These are phyloP conservation scores for Hymenoscyphus linearis DNA, from an alignment of 2,329 filamentous ascomycete genomes.

Conservation along the genomic window DNA sequence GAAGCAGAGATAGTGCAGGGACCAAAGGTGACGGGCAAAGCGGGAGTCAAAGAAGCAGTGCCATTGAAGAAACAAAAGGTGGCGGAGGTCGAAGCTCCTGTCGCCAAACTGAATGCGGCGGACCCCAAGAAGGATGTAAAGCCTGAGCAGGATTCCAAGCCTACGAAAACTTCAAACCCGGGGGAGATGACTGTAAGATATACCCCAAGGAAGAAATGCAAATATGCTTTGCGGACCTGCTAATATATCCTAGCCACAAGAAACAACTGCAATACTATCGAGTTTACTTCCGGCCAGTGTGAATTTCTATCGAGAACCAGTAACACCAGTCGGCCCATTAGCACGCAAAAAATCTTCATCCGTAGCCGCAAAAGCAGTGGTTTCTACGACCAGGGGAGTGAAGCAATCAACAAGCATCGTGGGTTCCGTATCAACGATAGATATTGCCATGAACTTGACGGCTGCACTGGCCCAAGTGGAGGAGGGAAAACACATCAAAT, in stretches of 20 bases:
- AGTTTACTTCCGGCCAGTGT: conserved; percentile 24
- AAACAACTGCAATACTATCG: conserved; percentile 21
- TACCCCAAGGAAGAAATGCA: too few relatives aligned
- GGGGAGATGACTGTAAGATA: neutral
- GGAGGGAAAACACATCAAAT: conserved; percentile 43
- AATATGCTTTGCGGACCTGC: conserved; percentile 6
- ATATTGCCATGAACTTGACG: conserved; percentile 44
- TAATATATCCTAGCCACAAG: conserved; percentile 20
- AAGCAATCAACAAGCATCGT: conserved; percentile 35
- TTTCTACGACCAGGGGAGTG: conserved; percentile 31
- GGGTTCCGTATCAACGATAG: conserved; percentile 49
- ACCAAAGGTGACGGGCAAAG: neutral
- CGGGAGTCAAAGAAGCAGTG: too few relatives aligned
- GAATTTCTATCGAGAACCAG: conserved; percentile 28
- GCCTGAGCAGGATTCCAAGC: neutral
- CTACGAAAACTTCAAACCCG: neutral
- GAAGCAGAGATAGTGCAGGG: neutral
- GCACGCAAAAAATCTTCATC: conserved; percentile 32
- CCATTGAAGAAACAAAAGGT: too few relatives aligned
- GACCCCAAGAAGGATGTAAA: neutral
- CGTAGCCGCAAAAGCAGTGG: conserved; percentile 18
- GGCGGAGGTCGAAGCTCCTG: too few relatives aligned
- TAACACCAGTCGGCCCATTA: conserved; percentile 34
- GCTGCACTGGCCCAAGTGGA: conserved; percentile 44
- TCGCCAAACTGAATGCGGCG: neutral